A percentile compares a stretch with the other conserved stretches of the same genome.
These are phyloP conservation scores for Digitaria exilis DNA, from an alignment of 202 grass and related monocot species.

Conservation along the genomic window DNA sequence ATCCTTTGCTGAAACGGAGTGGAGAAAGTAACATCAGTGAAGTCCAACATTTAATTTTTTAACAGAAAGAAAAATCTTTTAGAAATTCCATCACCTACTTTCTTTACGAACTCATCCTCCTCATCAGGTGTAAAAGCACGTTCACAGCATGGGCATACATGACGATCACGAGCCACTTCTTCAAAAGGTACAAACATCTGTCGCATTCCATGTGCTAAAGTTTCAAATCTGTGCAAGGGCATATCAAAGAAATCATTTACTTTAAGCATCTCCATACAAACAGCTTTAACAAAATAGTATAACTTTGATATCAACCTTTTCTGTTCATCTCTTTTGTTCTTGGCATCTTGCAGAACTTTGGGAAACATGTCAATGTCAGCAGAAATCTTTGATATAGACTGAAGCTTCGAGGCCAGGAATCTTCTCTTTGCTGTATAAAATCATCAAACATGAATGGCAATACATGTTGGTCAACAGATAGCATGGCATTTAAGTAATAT, in stretches of 20 bases:
- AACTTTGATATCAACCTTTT: constrained; percentile 57
- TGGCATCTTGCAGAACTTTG: constrained; percentile 71
- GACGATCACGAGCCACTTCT: constrained; percentile 68
- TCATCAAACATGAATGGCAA: constrained; percentile 10
- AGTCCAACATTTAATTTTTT: not conserved
- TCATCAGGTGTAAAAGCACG: constrained; percentile 86
- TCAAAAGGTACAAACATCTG: constrained; percentile 90
- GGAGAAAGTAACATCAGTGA: constrained; percentile 39
- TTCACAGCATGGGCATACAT: constrained; percentile 91
- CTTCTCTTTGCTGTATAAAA: constrained; percentile 71
- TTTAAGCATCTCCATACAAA: not conserved
- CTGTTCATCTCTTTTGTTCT: constrained; percentile 84
- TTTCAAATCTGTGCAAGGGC: constrained; percentile 53
- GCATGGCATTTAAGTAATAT: not conserved
- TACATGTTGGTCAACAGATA: constrained; percentile 19
- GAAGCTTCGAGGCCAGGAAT: constrained; percentile 69
- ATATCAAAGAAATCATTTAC: constrained; percentile 32
- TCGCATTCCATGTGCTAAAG: constrained; percentile 69
- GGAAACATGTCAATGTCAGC: constrained; percentile 64
- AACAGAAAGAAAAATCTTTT: not conserved
- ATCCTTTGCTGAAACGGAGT: constrained; percentile 82
- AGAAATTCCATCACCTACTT: constrained; percentile 49
- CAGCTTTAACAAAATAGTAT: constrained; percentile 31
- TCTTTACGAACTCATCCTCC: constrained; percentile 83
- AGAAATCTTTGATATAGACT: constrained; percentile 52